Evolutionary conservation across 306 rosid species (phyloP).

Genomic region (Sindora glabra): DNA sequence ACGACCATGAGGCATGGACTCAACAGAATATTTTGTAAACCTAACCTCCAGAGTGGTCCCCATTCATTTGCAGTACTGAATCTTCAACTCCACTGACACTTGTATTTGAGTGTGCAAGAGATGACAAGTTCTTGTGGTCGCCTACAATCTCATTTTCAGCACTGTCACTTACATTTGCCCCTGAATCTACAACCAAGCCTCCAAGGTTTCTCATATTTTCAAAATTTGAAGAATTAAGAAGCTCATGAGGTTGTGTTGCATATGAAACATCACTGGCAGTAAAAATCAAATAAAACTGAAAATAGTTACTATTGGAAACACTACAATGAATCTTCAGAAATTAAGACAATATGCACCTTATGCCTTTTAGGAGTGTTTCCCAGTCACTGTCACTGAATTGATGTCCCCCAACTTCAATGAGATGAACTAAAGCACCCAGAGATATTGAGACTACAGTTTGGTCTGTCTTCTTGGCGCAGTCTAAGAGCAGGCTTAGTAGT

Average conservation of each 20-base stretch:
- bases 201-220: constrained; percentile 51
- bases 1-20: constrained; percentile 5
- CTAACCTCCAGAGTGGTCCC: constrained; percentile 82
- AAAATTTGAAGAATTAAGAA: constrained; percentile 73
- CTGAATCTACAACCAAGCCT: constrained; percentile 37
- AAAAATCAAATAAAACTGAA: neutral
- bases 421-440: constrained; percentile 95
- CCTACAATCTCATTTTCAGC: constrained; percentile 26
- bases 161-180: constrained; percentile 27
- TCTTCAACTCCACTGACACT: constrained; percentile 40
- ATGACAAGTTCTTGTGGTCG: constrained; percentile 35
- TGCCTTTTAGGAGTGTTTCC: constrained; percentile 89
- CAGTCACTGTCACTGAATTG: constrained; percentile 91
- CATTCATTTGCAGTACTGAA: constrained; percentile 34
- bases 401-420: constrained; percentile 98
- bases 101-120: constrained; percentile 31
- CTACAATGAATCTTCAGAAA: constrained; percentile 10
- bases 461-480: constrained; percentile 96
- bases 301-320: constrained; percentile 10
- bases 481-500: constrained; percentile 79
- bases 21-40: neutral
- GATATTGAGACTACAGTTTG: constrained; percentile 96
- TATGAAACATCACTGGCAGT: constrained; percentile 79
- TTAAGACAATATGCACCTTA: constrained; percentile 44
- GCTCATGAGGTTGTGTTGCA: constrained; percentile 93